These are phyloP conservation scores for Phytophthora syringae DNA, from an alignment of 352 stramenopile genomes.

Conservation along the genomic window DNA sequence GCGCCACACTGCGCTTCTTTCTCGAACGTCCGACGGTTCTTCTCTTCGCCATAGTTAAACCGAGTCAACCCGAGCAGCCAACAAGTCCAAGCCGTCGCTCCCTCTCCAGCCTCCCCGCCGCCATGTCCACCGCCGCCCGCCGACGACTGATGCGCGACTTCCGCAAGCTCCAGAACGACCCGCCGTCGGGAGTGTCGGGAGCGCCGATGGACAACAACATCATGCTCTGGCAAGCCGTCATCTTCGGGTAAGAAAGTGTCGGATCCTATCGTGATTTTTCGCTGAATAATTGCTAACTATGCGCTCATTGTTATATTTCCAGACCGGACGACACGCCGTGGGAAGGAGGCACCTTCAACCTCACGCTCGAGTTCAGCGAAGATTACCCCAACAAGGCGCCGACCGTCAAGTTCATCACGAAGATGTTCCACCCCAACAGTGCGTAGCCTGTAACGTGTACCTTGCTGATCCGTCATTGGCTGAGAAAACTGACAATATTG, in stretches of 20 bases:
- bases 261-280: not conserved
- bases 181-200: slow-evolving; percentile 96
- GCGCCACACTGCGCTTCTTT: slow-evolving; percentile 3
- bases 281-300: not conserved
- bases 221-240: slow-evolving; percentile 95
- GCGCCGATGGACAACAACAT: slow-evolving; percentile 99
- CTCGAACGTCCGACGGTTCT: slow-evolving; percentile 24
- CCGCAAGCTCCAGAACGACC: slow-evolving; percentile 98
- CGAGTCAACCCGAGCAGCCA: slow-evolving; percentile 13
- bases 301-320: slow-evolving; percentile 27
- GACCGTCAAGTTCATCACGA: slow-evolving; percentile 98
- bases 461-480: no score
- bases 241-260: slow-evolving; percentile 74
- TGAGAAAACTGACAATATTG: no score
- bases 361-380: slow-evolving; percentile 99
- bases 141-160: slow-evolving; percentile 98
- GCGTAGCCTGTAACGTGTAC: slow-evolving; percentile 16
- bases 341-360: slow-evolving; percentile 98
- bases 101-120: not conserved
- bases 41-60: slow-evolving; percentile 23
- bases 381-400: slow-evolving; percentile 99
- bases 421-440: slow-evolving; percentile 99
- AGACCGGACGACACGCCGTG: slow-evolving; percentile 99
- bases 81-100: slow-evolving; percentile 7
- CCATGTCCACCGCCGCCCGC: slow-evolving; percentile 95